These are phyloP conservation scores for Limnanthes douglasii DNA, from an alignment of 345 rosid genomes.

Conservation along the genomic window DNA sequence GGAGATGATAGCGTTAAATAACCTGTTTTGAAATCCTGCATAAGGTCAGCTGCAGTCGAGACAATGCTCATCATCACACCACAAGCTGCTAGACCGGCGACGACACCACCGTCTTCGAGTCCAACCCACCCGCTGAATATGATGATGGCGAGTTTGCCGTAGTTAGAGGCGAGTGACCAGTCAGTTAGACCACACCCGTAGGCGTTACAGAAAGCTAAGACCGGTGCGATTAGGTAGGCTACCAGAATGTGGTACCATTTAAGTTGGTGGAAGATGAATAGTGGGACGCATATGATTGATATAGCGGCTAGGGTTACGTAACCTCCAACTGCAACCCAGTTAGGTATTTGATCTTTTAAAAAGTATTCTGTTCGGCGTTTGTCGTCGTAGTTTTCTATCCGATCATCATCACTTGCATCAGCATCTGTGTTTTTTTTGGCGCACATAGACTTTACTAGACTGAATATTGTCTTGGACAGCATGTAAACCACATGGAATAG, in stretches of 20 bases:
- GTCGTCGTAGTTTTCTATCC: no score
- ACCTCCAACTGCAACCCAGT: constrained; percentile 34
- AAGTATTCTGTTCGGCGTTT: constrained; percentile 37
- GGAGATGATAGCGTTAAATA: constrained; percentile 67
- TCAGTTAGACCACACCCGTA: constrained; percentile 67
- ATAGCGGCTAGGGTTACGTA: constrained; percentile 27
- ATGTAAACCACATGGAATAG: constrained; percentile 52
- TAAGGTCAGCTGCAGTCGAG: constrained; percentile 62
- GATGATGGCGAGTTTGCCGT: constrained; percentile 58
- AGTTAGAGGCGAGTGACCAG: constrained; percentile 63
- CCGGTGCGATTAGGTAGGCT: constrained; percentile 38
- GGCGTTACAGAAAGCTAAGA: constrained; percentile 53
- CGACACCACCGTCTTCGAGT: constrained; percentile 31
- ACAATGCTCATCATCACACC: constrained; percentile 82
- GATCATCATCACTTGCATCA: no score
- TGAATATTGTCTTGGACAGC: constrained; percentile 23
- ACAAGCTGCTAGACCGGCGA: constrained; percentile 62
- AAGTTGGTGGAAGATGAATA: constrained; percentile 39
- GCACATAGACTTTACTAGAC: constrained; percentile 20
- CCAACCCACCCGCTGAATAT: constrained; percentile 56
- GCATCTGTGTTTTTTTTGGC: no score
- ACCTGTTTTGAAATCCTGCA: constrained; percentile 76
- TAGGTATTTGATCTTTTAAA: constrained; percentile 52
- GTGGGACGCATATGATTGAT: constrained; percentile 28
- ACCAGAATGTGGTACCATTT: constrained; percentile 50